Percentiles rank a stretch among this genome's conserved stretches.
Evolutionary conservation across 768 basidiomycete genomes (phyloP).

Genomic region (Cantharellus anzutake): DNA sequence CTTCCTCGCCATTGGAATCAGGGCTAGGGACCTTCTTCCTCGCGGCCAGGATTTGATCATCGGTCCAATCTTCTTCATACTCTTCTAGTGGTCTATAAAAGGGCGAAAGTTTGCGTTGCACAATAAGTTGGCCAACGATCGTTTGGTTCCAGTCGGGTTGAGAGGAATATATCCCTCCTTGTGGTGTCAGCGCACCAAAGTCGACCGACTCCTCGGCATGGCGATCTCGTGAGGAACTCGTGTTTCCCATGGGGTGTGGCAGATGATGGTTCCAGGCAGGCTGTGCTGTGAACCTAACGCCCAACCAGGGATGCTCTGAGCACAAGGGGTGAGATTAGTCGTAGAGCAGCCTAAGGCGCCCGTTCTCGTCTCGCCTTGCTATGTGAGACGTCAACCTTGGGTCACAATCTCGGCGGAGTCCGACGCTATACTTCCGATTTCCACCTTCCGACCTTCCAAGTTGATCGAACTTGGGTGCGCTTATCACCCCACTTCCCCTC

Average conservation of each 20-base stretch:
- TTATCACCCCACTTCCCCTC: too few relatives aligned
- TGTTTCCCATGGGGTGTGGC: conserved; percentile 49
- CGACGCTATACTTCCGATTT: too few relatives aligned
- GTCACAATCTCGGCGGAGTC: too few relatives aligned
- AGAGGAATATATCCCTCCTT: conserved; percentile 64
- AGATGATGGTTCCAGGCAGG: neutral
- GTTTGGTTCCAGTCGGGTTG: conserved; percentile 77
- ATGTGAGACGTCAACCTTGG: too few relatives aligned
- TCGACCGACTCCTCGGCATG: conserved; percentile 66
- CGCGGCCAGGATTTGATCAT: conserved; percentile 67
- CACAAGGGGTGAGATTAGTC: too few relatives aligned
- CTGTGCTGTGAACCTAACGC: too few relatives aligned
- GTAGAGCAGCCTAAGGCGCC: too few relatives aligned
- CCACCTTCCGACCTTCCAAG: too few relatives aligned
- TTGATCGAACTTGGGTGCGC: too few relatives aligned
- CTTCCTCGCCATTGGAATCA: neutral
- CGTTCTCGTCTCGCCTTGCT: too few relatives aligned
- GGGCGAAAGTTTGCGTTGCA: conserved; percentile 75
- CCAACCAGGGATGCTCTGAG: too few relatives aligned
- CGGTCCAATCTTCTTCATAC: conserved; percentile 74
- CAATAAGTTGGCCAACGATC: conserved; percentile 72
- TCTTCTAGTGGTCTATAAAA: conserved; percentile 95
- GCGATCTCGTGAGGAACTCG: conserved; percentile 47
- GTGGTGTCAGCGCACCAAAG: conserved; percentile 60
- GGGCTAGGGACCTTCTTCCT: conserved; percentile 41